These are phyloP conservation scores for Debaryomyces coudertii DNA, from an alignment of 1,139 yeast genomes.

Conservation along the genomic window DNA sequence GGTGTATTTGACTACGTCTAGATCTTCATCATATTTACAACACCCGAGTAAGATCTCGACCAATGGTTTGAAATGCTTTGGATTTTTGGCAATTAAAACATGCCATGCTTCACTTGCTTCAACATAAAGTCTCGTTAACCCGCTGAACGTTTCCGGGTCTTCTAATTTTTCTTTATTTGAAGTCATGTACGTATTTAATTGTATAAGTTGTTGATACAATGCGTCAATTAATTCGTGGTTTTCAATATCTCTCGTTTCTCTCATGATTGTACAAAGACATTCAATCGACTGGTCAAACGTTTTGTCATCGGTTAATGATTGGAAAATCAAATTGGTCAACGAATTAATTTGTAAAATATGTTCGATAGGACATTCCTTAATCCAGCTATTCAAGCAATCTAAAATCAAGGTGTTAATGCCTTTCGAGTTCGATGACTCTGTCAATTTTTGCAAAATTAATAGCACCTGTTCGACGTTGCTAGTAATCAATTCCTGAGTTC, in stretches of 20 bases:
- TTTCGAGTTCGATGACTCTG: constrained; percentile 29
- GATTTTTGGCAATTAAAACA: constrained; percentile 75
- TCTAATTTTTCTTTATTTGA: constrained; percentile 42
- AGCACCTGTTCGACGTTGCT: constrained; percentile 73
- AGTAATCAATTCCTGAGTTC: constrained; percentile 65
- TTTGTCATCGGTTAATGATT: constrained; percentile 62
- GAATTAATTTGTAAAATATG: constrained; percentile 63
- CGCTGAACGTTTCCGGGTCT: constrained; percentile 73
- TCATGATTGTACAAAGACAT: constrained; percentile 75
- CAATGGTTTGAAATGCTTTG: constrained; percentile 69
- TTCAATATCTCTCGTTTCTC: constrained; percentile 79
- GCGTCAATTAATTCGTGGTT: constrained; percentile 64
- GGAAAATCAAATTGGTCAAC: constrained; percentile 68
- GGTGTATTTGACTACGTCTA: constrained; percentile 87
- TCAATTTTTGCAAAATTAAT: constrained; percentile 55
- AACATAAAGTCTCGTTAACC: constrained; percentile 76
- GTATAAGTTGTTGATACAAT: constrained; percentile 67
- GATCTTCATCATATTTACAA: constrained; percentile 67
- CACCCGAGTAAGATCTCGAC: constrained; percentile 74
- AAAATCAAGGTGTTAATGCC: constrained; percentile 49
- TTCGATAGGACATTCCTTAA: constrained; percentile 77
- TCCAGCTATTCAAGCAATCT: constrained; percentile 87
- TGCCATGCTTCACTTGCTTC: constrained; percentile 98
- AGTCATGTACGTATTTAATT: constrained; percentile 55
- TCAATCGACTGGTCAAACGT: constrained; percentile 89